Base-by-base conservation (phyloP, 306 rosid genomes). In the peach (Prunus persica) region DNA sequence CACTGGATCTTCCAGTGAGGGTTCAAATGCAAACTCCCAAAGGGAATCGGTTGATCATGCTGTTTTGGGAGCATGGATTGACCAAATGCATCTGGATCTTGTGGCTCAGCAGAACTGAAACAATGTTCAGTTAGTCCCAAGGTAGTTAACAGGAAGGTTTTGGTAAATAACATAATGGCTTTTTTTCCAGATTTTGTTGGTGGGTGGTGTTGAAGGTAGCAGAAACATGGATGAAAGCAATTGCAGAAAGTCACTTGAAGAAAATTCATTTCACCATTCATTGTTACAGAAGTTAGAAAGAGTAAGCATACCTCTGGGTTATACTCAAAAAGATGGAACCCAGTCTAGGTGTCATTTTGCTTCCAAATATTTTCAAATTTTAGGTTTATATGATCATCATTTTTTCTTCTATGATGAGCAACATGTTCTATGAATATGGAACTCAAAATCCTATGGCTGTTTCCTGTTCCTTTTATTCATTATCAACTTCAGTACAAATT, bases 21-120 rank as follows among this genome's bases (percentile, higher is more conserved):
- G 83, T 57, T 74, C 84, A n/a, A 88, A 70, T 58, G 60, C 56
- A 76, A 83, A 78, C 80, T 49, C 93, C 32, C 93, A 77, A 70
- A 83, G 80, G 66, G 94, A 89, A 3, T 28, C 79, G 10, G 84
- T 79, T 4, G 94, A 89, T 79, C 87, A 87, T 61, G 91, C 88
- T 6, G 85, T 86, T 14, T 76, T 89, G 27, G 91, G 91, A 69
- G 87, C 86, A 28, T 87, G 91, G 93, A 84, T 89, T 4, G 93
- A 89, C 45, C 86, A 87, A 76, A 73, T 89, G 86, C 88, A 87
- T 79, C 94, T 89, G 6, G 91, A 89, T 80, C 87, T 86, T 38
- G 91, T 89, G 82, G 91, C 94, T 52, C 94, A 85, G 84, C 94
- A 87, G 50, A 86, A 87, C 78, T 86, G 80, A 87, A 80, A 65